A percentile compares a stretch with the other conserved stretches of the same genome.
These are phyloP conservation scores for Asterella californica DNA, from an alignment of 225 moss, liverwort and hornwort genomes.

Conservation along the genomic window DNA sequence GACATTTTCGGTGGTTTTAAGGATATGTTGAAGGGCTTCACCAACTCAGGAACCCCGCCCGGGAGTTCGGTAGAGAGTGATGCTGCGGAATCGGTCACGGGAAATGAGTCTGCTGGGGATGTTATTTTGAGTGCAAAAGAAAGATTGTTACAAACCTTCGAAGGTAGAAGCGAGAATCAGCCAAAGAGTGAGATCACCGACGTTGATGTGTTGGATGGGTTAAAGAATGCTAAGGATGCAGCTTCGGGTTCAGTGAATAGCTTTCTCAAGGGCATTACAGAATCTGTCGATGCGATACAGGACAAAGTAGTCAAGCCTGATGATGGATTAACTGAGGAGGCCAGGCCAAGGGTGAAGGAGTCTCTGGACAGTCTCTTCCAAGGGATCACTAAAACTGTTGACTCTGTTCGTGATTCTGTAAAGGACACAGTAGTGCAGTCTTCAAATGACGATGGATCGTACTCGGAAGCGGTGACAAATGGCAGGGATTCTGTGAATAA, in stretches of 20 bases:
- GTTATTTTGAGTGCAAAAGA: slow-evolving; percentile 21
- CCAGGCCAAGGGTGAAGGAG: slow-evolving; percentile 17
- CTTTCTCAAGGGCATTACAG: slow-evolving; percentile 45
- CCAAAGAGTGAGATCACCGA: slow-evolving; percentile 3
- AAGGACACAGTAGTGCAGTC: neutral
- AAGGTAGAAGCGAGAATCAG: slow-evolving; percentile 17
- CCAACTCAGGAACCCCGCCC: slow-evolving; percentile 24
- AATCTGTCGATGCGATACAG: slow-evolving; percentile 18
- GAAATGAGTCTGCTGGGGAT: neutral
- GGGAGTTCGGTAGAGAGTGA: slow-evolving; percentile 11
- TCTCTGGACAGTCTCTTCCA: slow-evolving; percentile 44
- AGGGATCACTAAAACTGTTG: slow-evolving; percentile 35
- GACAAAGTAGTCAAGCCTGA: slow-evolving; percentile 1
- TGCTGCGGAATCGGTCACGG: slow-evolving; percentile 5
- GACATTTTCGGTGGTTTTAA: slow-evolving; percentile 24
- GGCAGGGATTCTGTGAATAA: slow-evolving; percentile 30
- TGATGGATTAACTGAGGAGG: slow-evolving; percentile 6
- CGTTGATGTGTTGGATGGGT: slow-evolving; percentile 5
- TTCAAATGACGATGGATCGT: slow-evolving; percentile 1
- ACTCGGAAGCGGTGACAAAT: slow-evolving; percentile 7
- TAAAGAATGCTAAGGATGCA: slow-evolving; percentile 49
- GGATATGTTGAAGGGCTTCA: slow-evolving; percentile 45
- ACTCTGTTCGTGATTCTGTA: neutral
- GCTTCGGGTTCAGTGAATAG: slow-evolving; percentile 42
- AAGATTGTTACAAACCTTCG: slow-evolving; percentile 2